Base-by-base conservation (phyloP, 2,329 filamentous ascomycete genomes). In the Aureobasidium sp. region DNA sequence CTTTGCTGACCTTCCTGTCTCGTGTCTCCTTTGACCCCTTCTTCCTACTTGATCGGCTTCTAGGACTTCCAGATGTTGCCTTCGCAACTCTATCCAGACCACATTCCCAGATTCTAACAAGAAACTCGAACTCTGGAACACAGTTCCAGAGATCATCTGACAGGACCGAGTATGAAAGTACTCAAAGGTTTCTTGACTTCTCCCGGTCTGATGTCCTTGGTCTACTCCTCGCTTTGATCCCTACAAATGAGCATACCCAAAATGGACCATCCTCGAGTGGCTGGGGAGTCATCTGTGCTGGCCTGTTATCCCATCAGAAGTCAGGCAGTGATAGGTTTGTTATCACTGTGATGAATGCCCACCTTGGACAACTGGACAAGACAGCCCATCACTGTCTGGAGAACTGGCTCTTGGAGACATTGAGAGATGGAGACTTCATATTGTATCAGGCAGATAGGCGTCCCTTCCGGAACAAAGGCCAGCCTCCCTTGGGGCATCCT, bases 361-460 rank as follows among this genome's bases (percentile, higher is more conserved):
- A 91, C 89, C 86, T 90, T 57, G 82, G 85, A 61, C 89, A 92
- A 82, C 86, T 90, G 65, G 87, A 92, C 73, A 97, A 93, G 92
- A 89, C 90, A 44, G 91, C 91, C 62, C 91, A 88, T 69, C 85
- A 87, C 67, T 94, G 91, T 66, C 86, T 99, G 80, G 92, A 97
- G 76, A 89, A 91, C 76, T 97, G 93, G 73, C 83, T 99, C 14
- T 94, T 96, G 89, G 90, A 94, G 72, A 90, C 95, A 64, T 83
- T 99, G 35, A 90, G 96, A 75, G 89, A 95, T 68, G 94, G 94
- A 67, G 88, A 91, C 42, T 97, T 97, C 71, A 80, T 97, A 62
- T 80, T 97, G 68, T 91, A 96, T 70, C 87, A 89, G 70, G 86
- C 90, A 69, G 89, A 92, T 73, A 88, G 91, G 70, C 88, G 90